phyloP scores from a whole-genome alignment of 73 alveolate species.

The Tetrahymena elliotti region DNA sequence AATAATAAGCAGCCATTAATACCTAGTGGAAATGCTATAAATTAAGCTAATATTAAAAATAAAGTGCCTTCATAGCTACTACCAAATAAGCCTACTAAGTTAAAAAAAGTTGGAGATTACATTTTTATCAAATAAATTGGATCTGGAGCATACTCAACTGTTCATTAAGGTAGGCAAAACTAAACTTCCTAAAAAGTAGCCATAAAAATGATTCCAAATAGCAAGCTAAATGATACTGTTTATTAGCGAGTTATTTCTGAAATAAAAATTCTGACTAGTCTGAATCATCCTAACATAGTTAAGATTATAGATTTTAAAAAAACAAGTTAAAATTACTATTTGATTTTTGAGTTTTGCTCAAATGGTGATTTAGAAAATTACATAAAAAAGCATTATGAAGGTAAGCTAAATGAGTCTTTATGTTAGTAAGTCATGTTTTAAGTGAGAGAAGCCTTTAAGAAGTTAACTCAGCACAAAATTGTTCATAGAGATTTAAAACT shows the following conservation, averaged over 20 bases:
- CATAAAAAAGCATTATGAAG: constrained; percentile 13
- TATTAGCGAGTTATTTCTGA: constrained; percentile 11
- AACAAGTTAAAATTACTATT: constrained; percentile 23
- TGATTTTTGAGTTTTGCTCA: constrained; percentile 32
- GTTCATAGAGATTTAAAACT: constrained; percentile 45
- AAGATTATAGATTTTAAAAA: constrained; percentile 31
- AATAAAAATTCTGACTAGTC: constrained; percentile 8
- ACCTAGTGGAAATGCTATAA: not conserved
- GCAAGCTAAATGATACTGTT: constrained; percentile 7
- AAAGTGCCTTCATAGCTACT: not conserved
- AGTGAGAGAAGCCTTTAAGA: constrained; percentile 28
- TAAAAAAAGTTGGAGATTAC: constrained; percentile 39
- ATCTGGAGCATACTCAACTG: constrained; percentile 30
- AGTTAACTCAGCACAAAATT: constrained; percentile 8
- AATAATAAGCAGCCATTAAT: not conserved
- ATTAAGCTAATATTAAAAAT: not conserved
- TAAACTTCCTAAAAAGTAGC: constrained; percentile 32
- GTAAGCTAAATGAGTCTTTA: constrained; percentile 7
- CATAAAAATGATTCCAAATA: constrained; percentile 34
- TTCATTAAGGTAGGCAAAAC: constrained; percentile 8
- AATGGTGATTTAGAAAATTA: constrained; percentile 35
- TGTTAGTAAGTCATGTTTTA: constrained; percentile 10
- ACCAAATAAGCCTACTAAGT: not conserved
- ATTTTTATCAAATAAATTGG: constrained; percentile 27
- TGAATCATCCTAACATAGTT: constrained; percentile 32